Base-by-base conservation (phyloP, 2,329 filamentous ascomycete genomes). In the Thelonectria rubi region DNA sequence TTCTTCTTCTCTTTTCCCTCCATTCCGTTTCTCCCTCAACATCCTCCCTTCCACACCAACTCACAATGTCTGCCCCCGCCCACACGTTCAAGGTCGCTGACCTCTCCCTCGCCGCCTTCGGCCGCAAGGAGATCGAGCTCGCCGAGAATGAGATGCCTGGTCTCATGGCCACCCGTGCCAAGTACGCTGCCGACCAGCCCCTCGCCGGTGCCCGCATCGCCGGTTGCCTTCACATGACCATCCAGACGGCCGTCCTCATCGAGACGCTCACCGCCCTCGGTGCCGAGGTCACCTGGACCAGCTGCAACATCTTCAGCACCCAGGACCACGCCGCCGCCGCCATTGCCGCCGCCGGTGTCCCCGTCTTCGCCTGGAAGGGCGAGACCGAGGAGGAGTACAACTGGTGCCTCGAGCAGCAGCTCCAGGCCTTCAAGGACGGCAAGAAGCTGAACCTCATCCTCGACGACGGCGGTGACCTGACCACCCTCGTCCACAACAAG, bases 301-400 rank as follows among this genome's bases (percentile, higher is more conserved):
- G 91, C 74, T 99, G 95, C 91, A 98, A 99, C 89, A 98, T 99
- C 83, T 99, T 97, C 91, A 95, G 91, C 80, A 98, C 94, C 74
- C 94, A 97, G 83, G 95, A 98, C 84, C 94, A 98, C 84, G 95
- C 95, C 75, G 95, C 95, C 57, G 94, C 95, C 71, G 95, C 95
- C 80, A 97, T 99, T 83, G 95, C 95, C 73, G 95, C 94, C 60
- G 85, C 89, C 56, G 95, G 94, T 80, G 91, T 96, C 69, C 94
- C 94, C 75, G 94, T 99, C 75, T 87, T 88, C 69, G 86, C 87
- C 79, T 88, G 87, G 86, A 89, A 88, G 82, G 86, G 94, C 77
- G 95, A 99, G 92, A 97, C 94, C 73, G 95, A 99, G 84, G 95
- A 98, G 85, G 95, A 98, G 86, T 99, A 98, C 89, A 88, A 97